Base-by-base conservation (phyloP, 2,329 filamentous ascomycete species). In the Colletotrichum ledebouriae region DNA sequence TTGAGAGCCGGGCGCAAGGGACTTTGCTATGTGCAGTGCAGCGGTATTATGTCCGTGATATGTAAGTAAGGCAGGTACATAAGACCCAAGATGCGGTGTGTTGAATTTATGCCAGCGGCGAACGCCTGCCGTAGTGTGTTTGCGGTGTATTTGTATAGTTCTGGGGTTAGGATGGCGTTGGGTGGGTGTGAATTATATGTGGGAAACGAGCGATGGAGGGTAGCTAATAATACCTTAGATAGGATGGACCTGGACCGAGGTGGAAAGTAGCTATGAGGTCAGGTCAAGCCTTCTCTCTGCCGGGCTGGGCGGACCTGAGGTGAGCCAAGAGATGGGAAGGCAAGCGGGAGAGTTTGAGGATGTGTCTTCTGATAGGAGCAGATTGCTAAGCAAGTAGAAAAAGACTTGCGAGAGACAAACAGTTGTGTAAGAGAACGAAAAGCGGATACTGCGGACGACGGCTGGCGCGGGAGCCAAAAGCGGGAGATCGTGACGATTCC, bases 1-100 rank as follows among this genome's bases (percentile, higher is more conserved):
- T 60, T 59, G 22, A 56, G 49, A 59, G 65, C 11, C 15, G 42
- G 46, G 34, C 25, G 44, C 39, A 64, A 55, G 53, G 60, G 15
- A 61, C 15, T 60, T 39, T 34, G 63, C 25, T 44, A 44, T 52
- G 22, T 34, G 41, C 46, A 56, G 12, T 60, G 57, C 49, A 17
- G 29, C 29, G 39, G 47, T 46, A 44, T 59, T 25, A 25, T 25
- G 25, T 25, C 25, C 34, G 34, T 39, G 34, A 39, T 39, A 39
- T 39, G 12, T 11, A 11, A 39, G 34, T 39, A 39, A 39, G 9
- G 34, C 2, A 29, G 41, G 41, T 50, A 50, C 47, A 22, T 39
- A 11, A 55, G 25, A 17, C 47, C 22, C 47, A 53, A 39, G 50
- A 53, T 53, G 50, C 33, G 50, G 50, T 55, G 33, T 55, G 50